Evolutionary conservation across 176 grass and related monocot genomes (phyloP), one percentile per base, ranked within the genome.

Genomic region (Cenchrus fungigraminus): DNA sequence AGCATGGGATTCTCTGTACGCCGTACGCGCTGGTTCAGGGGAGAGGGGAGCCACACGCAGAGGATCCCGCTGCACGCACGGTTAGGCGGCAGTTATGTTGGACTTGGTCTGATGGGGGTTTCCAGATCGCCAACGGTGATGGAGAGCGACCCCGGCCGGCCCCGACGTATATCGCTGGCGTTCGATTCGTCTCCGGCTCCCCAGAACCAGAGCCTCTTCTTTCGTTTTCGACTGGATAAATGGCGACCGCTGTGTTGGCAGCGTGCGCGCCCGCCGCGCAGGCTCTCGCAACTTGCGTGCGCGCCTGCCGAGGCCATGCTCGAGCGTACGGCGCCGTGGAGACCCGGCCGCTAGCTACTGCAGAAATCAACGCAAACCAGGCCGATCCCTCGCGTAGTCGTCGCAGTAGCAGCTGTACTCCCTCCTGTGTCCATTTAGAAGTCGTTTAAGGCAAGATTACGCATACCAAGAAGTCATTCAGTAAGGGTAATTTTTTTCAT

Each of bases 41-140:
- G 9, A 9, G 6, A 4, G 57, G 10, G 3, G 69, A 9, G 11
- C 5, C 51, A 50, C 65, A 34, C 73, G 61, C 74, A 83, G 56
- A 73, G 60, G 40, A 90, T 86, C 84, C 59, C 19, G 22, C 49
- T 8, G 59, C 50, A 73, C 74, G 67, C 84, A 83, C 79, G 19
- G 47, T 46, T 46, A 46, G 45, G 45, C 45, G 79, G 88, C 84
- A 83, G 84, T 87, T 90, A 83, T 83, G 17, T 68, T 83, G 84
- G 89, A 87, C 89, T 54, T 32, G 74, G 88, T 90, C 88, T 86
- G 83, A 54, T 63, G 19, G 4, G 37, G 53, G 12, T 10, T 72
- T 57, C 79, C 53, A 59, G 67, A 19, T 37, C n/a, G 45, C 29
- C 52, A 53, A 80, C 31, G 19, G 78, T 28, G 78, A 56, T 17